Evolutionary conservation across 1,284 basidiomycete species (phyloP).

Genomic region (Naganishia sp.): DNA sequence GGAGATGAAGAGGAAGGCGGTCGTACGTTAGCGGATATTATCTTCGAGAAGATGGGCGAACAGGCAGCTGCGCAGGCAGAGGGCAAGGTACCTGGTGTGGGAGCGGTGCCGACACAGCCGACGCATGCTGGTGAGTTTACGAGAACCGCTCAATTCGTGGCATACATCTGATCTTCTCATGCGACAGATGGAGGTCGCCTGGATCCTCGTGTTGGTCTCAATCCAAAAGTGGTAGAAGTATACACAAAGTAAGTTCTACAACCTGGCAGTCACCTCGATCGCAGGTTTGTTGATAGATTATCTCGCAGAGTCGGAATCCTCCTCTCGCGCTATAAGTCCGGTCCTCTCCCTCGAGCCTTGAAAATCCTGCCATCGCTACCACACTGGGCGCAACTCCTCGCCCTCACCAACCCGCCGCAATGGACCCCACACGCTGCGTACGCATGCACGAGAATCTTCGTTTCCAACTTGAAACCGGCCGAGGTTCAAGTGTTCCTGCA

Average conservation of each 20-base stretch:
- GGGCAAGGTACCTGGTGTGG: slow-evolving; percentile 37
- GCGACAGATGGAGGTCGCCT: slow-evolving; percentile 62
- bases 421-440: slow-evolving; percentile 96
- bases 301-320: slow-evolving; percentile 74
- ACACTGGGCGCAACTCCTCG: slow-evolving; percentile 93
- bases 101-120: slow-evolving; percentile 35
- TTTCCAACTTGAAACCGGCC: slow-evolving; percentile 93
- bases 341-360: slow-evolving; percentile 94
- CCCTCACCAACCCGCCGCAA: slow-evolving; percentile 84
- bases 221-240: slow-evolving; percentile 93
- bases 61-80: slow-evolving; percentile 55
- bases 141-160: neutral
- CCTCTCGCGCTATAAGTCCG: slow-evolving; percentile 89
- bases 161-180: slow-evolving; percentile 41
- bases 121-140: slow-evolving; percentile 25
- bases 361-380: slow-evolving; percentile 96
- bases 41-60: slow-evolving; percentile 84
- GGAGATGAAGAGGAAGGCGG: slow-evolving; percentile 59
- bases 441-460: slow-evolving; percentile 92
- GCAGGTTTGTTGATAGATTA: neutral
- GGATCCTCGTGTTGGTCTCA: slow-evolving; percentile 86
- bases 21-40: slow-evolving; percentile 89
- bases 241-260: slow-evolving; percentile 77
- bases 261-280: neutral
- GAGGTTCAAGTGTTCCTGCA: slow-evolving; percentile 94